A percentile compares a stretch with the other conserved stretches of the same genome.
Evolutionary conservation across 495 filamentous ascomycete species (phyloP).

Genomic region (Pyronema domesticum): DNA sequence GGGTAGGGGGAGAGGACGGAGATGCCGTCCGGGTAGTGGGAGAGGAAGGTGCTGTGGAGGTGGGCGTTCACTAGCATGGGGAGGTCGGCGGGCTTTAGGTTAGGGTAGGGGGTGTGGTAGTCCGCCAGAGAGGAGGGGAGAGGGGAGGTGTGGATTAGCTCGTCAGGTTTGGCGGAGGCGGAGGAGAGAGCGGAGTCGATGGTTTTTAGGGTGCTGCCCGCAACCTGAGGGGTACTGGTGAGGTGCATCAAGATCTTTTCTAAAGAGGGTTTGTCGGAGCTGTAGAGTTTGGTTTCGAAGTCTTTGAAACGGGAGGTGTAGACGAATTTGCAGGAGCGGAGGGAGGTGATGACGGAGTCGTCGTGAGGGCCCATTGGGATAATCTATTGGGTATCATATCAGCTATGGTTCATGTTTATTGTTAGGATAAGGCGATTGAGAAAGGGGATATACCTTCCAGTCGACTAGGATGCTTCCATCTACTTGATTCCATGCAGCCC

Average conservation of each 20-base stretch:
- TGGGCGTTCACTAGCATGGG: conserved; percentile 67
- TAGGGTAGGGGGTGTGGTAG: conserved; percentile 55
- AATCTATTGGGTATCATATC: conserved; percentile 20
- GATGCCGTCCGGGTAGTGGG: conserved; percentile 39
- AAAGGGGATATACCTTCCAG: conserved; percentile 32
- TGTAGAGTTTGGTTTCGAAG: conserved; percentile 53
- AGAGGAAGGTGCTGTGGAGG: conserved; percentile 58
- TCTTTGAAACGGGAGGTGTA: conserved; percentile 57
- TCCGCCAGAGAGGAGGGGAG: conserved; percentile 53
- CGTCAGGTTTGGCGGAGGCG: conserved; percentile 31
- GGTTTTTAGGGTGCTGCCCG: conserved; percentile 39
- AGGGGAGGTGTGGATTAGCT: conserved; percentile 45
- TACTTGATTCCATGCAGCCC: conserved; percentile 90
- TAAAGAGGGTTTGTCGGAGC: conserved; percentile 39
- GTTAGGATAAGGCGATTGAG: background rate
- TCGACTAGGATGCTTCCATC: conserved; percentile 74
- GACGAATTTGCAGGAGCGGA: conserved; percentile 57
- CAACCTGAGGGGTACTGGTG: conserved; percentile 1
- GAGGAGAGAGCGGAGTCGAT: conserved; percentile 38
- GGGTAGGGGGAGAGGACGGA: conserved; percentile 60
- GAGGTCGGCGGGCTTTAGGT: conserved; percentile 45
- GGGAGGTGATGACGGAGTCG: conserved; percentile 48
- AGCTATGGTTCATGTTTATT: background rate
- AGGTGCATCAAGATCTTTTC: conserved; percentile 15
- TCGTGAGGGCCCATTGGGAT: conserved; percentile 74